phyloP scores from a whole-genome alignment of 2,329 filamentous ascomycete genomes.

The Fusarium subtropicale region DNA sequence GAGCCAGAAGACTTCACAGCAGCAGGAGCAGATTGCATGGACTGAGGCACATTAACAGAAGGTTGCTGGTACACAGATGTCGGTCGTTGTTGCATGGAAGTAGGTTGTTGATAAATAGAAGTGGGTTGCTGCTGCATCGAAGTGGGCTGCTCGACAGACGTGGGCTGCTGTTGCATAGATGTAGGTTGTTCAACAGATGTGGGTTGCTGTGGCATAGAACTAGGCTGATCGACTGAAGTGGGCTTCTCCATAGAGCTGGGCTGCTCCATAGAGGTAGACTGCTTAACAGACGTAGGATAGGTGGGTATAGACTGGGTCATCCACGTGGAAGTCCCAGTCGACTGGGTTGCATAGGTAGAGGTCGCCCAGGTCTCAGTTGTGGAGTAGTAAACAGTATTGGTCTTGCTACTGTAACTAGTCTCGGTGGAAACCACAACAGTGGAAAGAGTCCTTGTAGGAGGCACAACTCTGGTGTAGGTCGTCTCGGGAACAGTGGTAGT shows the following conservation, averaged over 20 bases:
- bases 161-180: not conserved
- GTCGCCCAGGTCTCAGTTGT: constrained; percentile 20
- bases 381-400: constrained; percentile 4
- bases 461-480: not conserved
- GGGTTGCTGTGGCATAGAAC: not conserved
- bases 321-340: not conserved
- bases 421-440: not conserved
- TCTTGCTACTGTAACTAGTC: not conserved
- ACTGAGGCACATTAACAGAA: not conserved
- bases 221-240: not conserved
- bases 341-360: not conserved
- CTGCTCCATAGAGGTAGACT: not conserved
- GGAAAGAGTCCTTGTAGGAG: not conserved
- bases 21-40: not conserved
- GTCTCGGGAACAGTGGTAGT: constrained; percentile 2
- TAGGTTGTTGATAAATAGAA: not conserved
- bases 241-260: not conserved
- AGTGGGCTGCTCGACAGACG: not conserved
- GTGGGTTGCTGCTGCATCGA: not conserved
- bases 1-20: not conserved
- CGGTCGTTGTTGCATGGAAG: too few species aligned
- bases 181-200: not conserved
- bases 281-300: not conserved
- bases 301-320: not conserved
- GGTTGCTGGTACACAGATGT: not conserved